Evolutionary conservation across 169 alveolate species (phyloP).

Genomic region (Plasmodium relictum): DNA sequence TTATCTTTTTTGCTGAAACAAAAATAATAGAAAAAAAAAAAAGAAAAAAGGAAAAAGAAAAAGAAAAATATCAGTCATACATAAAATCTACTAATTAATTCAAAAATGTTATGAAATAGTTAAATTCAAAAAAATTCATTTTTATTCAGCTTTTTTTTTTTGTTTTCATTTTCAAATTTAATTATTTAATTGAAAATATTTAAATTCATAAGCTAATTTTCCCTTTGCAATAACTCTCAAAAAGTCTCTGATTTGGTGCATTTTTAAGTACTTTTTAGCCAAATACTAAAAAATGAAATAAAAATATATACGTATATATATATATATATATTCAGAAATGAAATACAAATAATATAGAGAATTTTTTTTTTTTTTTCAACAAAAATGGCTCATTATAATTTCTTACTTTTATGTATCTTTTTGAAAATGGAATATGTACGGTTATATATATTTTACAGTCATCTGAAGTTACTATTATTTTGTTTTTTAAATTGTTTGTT

Average conservation of each 20-base stretch:
- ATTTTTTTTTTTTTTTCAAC: neutral
- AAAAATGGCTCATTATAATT: neutral
- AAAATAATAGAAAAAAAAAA: too few species aligned
- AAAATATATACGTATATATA: neutral
- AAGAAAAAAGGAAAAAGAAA: neutral
- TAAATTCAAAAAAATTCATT: too few species aligned
- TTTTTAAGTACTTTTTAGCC: constrained; percentile 98
- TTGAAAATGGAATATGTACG: constrained; percentile 97
- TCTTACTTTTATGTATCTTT: constrained; percentile 95
- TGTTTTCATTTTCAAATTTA: constrained; percentile 84
- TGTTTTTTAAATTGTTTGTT: constrained; percentile 96
- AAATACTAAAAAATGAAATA: constrained; percentile 90
- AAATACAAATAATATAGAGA: neutral
- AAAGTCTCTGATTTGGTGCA: constrained; percentile 98
- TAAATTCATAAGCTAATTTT: constrained; percentile 93
- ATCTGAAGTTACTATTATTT: constrained; percentile 92
- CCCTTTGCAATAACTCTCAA: constrained; percentile 96
- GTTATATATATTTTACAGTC: constrained; percentile 92
- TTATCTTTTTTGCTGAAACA: neutral
- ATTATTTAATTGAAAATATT: constrained; percentile 95
- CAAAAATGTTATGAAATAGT: neutral
- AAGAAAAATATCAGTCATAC: neutral
- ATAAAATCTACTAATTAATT: neutral
- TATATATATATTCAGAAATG: neutral
- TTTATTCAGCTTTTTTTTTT: neutral